A percentile compares a stretch with the other conserved stretches of the same genome.
Conservation (phyloP, 257 asterid genomes). For the Linderniella brevidens region DNA sequence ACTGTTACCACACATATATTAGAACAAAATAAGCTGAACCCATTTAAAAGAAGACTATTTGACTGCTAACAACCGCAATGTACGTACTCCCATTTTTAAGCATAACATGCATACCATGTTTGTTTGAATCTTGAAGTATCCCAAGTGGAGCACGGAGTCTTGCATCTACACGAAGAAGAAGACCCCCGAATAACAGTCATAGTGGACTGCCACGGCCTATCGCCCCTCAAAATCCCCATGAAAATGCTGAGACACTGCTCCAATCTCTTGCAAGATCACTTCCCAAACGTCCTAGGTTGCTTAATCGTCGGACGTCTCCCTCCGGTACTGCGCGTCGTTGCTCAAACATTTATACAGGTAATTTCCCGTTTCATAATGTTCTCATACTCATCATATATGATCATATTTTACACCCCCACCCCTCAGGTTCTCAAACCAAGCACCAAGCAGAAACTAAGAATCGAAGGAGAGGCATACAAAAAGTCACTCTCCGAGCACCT, state of each 20-base stretch:
- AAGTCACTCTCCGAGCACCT: conserved; percentile 37
- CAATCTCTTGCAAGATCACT: conserved; percentile 73
- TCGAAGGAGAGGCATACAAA: conserved; percentile 48
- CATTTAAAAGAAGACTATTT: too few relatives aligned
- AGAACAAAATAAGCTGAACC: too few relatives aligned
- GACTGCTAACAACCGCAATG: too few relatives aligned
- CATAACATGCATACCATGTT: background rate
- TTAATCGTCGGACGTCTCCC: conserved; percentile 65
- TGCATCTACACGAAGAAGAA: conserved; percentile 39
- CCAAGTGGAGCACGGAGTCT: conserved; percentile 85
- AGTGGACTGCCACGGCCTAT: conserved; percentile 62
- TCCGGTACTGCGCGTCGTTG: conserved; percentile 70
- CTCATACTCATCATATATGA: background rate
- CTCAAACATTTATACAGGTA: conserved; percentile 78
- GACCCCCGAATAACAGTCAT: conserved; percentile 66
- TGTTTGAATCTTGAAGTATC: conserved; percentile 40
- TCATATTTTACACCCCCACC: conserved; percentile 1
- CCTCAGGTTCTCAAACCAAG: conserved; percentile 64
- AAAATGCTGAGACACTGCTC: conserved; percentile 68
- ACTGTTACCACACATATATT: too few relatives aligned
- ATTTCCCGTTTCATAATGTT: conserved; percentile 8
- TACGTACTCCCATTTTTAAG: too few relatives aligned
- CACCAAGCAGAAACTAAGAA: conserved; percentile 69
- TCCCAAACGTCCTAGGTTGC: conserved; percentile 72
- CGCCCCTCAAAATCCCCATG: conserved; percentile 77